These are phyloP conservation scores for Nicotiana attenuata DNA, from an alignment of 257 asterid genomes.

Conservation along the genomic window DNA sequence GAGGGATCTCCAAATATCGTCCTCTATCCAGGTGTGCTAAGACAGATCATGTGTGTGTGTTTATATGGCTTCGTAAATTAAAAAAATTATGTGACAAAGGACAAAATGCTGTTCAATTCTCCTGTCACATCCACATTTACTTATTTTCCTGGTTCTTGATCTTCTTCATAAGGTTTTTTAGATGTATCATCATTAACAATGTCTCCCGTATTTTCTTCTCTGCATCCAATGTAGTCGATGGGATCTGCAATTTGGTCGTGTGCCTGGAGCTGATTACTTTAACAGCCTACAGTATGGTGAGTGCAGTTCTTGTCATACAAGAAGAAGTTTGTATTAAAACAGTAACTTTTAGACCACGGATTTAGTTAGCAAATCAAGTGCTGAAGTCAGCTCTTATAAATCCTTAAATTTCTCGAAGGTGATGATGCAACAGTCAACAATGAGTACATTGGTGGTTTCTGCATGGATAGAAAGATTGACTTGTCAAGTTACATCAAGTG, in stretches of 20 bases:
- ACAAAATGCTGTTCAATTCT: not conserved
- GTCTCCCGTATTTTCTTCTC: constrained; percentile 5
- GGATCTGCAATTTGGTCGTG: constrained; percentile 73
- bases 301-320: constrained; percentile 15
- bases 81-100: not conserved
- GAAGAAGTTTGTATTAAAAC: not conserved
- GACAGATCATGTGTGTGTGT: not conserved
- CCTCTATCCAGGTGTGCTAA: constrained; percentile 79
- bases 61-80: not conserved
- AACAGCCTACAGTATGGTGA: constrained; percentile 61
- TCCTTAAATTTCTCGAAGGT: constrained; percentile 38
- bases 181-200: not conserved
- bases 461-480: constrained; percentile 80
- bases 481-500: constrained; percentile 86
- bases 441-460: constrained; percentile 57
- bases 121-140: constrained; percentile 3
- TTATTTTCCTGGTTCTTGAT: not conserved
- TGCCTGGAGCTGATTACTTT: constrained; percentile 61
- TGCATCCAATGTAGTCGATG: constrained; percentile 48
- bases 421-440: constrained; percentile 57
- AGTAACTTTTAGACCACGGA: not conserved
- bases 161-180: not conserved
- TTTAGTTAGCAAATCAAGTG: constrained; percentile 9
- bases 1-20: constrained; percentile 91
- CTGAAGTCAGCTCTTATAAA: constrained; percentile 12